Evolutionary conservation across 2,329 filamentous ascomycete species (phyloP), one percentile per base, ranked within the genome.

Genomic region (Penicillium freii): DNA sequence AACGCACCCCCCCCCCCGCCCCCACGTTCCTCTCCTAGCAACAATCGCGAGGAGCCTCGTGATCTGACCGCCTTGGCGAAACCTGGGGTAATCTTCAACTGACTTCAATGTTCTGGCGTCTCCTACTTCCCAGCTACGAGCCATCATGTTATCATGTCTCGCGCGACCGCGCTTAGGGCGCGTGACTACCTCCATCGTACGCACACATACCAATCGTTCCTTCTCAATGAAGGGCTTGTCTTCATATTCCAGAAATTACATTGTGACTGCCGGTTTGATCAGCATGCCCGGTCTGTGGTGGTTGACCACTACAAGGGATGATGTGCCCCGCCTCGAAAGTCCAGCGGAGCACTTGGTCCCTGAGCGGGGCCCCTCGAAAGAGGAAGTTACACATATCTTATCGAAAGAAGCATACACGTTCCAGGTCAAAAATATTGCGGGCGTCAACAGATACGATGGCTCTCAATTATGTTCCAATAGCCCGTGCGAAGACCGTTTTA

Each of bases 1-100:
- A 77, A 63, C 72, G 78, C 64, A 77, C 79, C 63, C 77, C 78
- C 78, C 79, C 63, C 77, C 78, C 78, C 53, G 77, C 77, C 25
- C 76, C 76, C 77, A 31, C 76, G 76, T 46, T 77, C 74, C 45
- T 75, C 74, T 56, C 69, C 69, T 50, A 71, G 67, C 61, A 67
- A 68, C 56, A 72, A 67, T 66, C 71, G 71, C 66, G 75, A 79
- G 7, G 29, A n/a, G 29, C 21, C 15, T 47, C 29, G 19, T 34
- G 13, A 47, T 34, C 45, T 48, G 23, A 48, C 45, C 45, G 31
- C 45, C 45, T 48, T 48, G 21, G n/a, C 5, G 8, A 36, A 25
- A 47, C 11, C 15, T n/a, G 21, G 45, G 9, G 31, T 1, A 48
- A 25, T n/a, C 13, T 13, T 25, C 19, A n/a, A 36, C 6, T 17